Base-by-base conservation (phyloP, 78 protist genomes). In the Dictyostelium capitatum region DNA sequence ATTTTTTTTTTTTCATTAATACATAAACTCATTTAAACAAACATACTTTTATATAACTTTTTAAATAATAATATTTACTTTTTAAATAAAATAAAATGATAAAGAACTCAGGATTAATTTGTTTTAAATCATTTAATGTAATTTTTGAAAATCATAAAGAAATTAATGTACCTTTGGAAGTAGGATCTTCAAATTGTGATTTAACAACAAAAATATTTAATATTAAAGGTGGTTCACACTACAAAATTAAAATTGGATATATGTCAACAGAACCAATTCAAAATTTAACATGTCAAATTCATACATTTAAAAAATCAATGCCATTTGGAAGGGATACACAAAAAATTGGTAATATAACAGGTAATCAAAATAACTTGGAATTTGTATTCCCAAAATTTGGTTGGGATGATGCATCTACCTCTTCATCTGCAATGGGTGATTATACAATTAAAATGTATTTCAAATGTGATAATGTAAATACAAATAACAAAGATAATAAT, bases 71-170 rank as follows among this genome's bases (percentile, higher is more conserved):
- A 53, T 53, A 53, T 53, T 6, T n/a, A n/a, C n/a, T n/a, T 57
- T n/a, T 57, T 57, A 20, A n/a, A 4, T 2, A 56, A 56, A 56
- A 20, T 20, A 56, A 62, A 25, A 59, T 25, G 9, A 12, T 25
- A 28, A 32, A 32, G 30, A 32, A 67, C 30, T 37, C 43, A 37
- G 43, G 75, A 67, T 67, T 4, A 25, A 67, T 67, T 32, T 4
- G 75, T 32, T 67, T 95, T 10, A 30, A 95, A 53, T 82, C 73
- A 23, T 70, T 95, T 89, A 43, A 23, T n/a, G 94, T 95, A 17
- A 92, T 73, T 15, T 69, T 95, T 57, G 89, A 82, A 56, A 80
- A 90, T 5, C 89, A 92, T 85, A 92, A 80, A 56, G 96, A 51
- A 19, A 75, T 94, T 32, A 53, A 28, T 7, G 79, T 77, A 3